A percentile compares a stretch with the other conserved stretches of the same genome.
phyloP scores from a whole-genome alignment of 768 basidiomycete genomes.

The Kwoniella botswanensis region DNA sequence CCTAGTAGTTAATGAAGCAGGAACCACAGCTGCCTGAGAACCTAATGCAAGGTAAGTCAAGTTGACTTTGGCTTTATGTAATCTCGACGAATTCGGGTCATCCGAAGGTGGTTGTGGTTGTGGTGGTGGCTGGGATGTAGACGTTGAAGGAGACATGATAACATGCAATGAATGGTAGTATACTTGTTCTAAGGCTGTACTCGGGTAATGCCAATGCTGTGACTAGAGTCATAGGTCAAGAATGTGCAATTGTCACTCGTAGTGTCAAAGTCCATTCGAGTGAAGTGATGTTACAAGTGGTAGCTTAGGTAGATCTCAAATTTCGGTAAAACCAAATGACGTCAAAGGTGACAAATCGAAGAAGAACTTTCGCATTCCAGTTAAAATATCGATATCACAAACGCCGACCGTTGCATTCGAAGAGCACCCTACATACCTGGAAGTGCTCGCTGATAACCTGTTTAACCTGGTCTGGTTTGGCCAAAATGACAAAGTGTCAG shows the following conservation, averaged over 20 bases:
- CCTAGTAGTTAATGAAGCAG: constrained; percentile 36
- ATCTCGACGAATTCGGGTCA: constrained; percentile 5
- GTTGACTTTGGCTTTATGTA: constrained; percentile 40
- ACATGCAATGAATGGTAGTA: not conserved
- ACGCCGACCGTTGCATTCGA: too few species aligned
- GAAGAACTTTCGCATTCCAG: too few species aligned
- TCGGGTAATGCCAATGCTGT: too few species aligned
- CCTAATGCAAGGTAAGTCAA: constrained; percentile 46
- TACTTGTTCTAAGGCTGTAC: too few species aligned
- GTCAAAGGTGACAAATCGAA: too few species aligned
- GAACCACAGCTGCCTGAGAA: constrained; percentile 34
- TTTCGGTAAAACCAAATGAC: too few species aligned
- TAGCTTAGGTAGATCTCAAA: too few species aligned
- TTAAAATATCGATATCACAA: too few species aligned
- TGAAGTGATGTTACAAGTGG: too few species aligned
- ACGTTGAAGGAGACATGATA: constrained; percentile 2
- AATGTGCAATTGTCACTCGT: not conserved
- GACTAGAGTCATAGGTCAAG: not conserved
- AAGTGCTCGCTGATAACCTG: too few species aligned
- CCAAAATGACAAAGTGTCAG: not conserved
- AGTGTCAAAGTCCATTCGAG: not conserved
- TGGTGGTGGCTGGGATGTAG: not conserved
- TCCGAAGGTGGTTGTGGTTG: constrained; percentile 10
- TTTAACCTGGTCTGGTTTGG: too few species aligned
- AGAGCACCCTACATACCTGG: too few species aligned